These are phyloP conservation scores for Rhodocollybia butyracea DNA, from an alignment of 768 basidiomycete genomes.

Conservation along the genomic window DNA sequence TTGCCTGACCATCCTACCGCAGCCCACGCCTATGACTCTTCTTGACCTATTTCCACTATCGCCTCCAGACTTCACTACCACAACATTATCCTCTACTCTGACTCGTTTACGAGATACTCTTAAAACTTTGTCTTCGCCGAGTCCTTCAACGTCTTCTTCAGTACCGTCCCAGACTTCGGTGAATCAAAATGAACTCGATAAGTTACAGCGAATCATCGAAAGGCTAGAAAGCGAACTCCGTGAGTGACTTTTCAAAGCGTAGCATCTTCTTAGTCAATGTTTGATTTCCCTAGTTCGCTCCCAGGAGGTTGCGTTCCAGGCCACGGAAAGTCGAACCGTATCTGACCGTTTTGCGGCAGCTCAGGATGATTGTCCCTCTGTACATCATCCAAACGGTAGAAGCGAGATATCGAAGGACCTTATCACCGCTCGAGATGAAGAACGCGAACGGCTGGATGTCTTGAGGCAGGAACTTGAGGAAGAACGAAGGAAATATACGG, in stretches of 20 bases:
- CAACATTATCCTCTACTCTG: constrained; percentile 45
- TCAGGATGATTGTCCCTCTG: constrained; percentile 32
- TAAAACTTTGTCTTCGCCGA: constrained; percentile 24
- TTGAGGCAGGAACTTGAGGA: constrained; percentile 57
- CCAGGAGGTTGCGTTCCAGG: constrained; percentile 39
- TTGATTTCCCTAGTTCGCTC: constrained; percentile 40
- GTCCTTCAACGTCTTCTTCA: constrained; percentile 15
- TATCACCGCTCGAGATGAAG: constrained; percentile 52
- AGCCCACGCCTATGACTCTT: constrained; percentile 31
- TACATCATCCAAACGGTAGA: no score
- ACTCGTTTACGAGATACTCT: constrained; percentile 35
- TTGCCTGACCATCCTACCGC: constrained; percentile 8
- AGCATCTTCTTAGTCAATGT: background rate
- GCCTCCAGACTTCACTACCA: constrained; percentile 45
- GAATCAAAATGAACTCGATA: constrained; percentile 42
- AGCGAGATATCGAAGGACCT: no score
- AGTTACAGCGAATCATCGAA: constrained; percentile 46
- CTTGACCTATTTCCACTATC: constrained; percentile 53
- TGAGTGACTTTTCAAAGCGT: constrained; percentile 23
- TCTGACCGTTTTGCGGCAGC: constrained; percentile 53
- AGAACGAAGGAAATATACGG: constrained; percentile 62
- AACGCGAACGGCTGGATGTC: constrained; percentile 49
- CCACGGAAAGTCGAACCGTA: constrained; percentile 46
- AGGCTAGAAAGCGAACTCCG: constrained; percentile 58
- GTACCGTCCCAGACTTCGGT: constrained; percentile 15